phyloP scores from a whole-genome alignment of 768 basidiomycete species.

The Panellus pusillus region DNA sequence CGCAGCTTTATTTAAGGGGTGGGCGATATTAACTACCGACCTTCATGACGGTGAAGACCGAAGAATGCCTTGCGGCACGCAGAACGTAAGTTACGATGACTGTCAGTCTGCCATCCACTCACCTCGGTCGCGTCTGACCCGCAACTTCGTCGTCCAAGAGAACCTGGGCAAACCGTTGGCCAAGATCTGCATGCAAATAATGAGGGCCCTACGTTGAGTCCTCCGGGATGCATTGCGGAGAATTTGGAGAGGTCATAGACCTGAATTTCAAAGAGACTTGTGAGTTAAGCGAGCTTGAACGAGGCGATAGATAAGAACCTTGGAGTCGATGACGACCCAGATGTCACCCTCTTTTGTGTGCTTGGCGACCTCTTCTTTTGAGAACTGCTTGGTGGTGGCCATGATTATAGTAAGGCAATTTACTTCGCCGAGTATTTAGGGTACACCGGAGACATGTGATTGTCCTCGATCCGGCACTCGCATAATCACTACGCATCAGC shows the following conservation, averaged over 20 bases:
- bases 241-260: constrained; percentile 76
- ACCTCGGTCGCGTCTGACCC: constrained; percentile 78
- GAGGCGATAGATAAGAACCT: constrained; percentile 21
- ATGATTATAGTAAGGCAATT: not conserved
- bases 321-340: constrained; percentile 78
- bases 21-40: too few species aligned
- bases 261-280: too few species aligned
- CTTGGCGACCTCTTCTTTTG: constrained; percentile 45
- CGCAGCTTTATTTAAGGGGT: too few species aligned
- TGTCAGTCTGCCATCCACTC: too few species aligned
- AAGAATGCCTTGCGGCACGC: constrained; percentile 56
- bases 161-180: constrained; percentile 23
- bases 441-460: not conserved
- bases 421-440: too few species aligned
- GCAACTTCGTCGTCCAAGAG: constrained; percentile 68
- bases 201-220: constrained; percentile 38
- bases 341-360: constrained; percentile 81
- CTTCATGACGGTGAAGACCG: constrained; percentile 80
- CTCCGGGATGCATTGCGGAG: constrained; percentile 72
- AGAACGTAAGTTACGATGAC: too few species aligned
- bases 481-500: too few species aligned
- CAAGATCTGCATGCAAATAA: too few species aligned
- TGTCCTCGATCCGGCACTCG: not conserved
- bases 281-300: too few species aligned
- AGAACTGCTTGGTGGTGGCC: constrained; percentile 23